These are phyloP conservation scores for Triticum urartu DNA, from an alignment of 176 grass and related monocot species.

Conservation along the genomic window DNA sequence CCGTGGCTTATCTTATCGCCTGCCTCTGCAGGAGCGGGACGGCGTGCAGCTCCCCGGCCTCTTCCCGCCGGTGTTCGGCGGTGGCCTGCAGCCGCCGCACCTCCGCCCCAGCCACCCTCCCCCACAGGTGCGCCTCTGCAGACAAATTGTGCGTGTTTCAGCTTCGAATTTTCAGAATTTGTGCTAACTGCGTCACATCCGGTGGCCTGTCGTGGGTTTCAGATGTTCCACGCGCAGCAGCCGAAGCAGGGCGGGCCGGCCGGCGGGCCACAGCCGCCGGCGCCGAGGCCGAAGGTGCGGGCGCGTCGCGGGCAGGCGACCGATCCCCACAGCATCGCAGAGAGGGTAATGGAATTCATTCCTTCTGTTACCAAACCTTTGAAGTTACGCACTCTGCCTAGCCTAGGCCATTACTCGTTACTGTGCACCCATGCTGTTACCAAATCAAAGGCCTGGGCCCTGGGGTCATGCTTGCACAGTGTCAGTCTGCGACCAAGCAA, in stretches of 20 bases:
- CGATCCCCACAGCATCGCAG: conserved; percentile 95
- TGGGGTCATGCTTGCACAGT: not conserved
- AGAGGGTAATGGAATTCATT: conserved; percentile 56
- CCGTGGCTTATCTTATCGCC: not conserved
- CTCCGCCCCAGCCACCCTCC: conserved; percentile 72
- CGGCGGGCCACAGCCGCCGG: conserved; percentile 53
- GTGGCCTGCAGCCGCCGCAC: conserved; percentile 67
- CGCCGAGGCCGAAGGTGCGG: conserved; percentile 89
- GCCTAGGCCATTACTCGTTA: not conserved
- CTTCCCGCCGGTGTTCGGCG: conserved; percentile 73
- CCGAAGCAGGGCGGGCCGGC: conserved; percentile 52
- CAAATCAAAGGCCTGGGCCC: not conserved
- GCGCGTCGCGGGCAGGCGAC: conserved; percentile 92
- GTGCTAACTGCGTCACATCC: not conserved
- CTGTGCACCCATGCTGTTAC: not conserved
- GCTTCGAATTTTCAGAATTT: not conserved
- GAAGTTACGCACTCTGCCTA: not conserved
- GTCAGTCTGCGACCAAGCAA: not conserved
- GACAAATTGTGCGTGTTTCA: not conserved
- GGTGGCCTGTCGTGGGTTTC: conserved; percentile 12
- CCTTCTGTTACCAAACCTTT: not conserved
- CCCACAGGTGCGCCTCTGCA: conserved; percentile 42
- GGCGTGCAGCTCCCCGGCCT: conserved; percentile 60
- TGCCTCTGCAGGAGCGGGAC: conserved; percentile 69
- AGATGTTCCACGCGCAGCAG: conserved; percentile 77